Base-by-base conservation (phyloP, 2,329 filamentous ascomycete genomes). In the Cladosporium sp. region DNA sequence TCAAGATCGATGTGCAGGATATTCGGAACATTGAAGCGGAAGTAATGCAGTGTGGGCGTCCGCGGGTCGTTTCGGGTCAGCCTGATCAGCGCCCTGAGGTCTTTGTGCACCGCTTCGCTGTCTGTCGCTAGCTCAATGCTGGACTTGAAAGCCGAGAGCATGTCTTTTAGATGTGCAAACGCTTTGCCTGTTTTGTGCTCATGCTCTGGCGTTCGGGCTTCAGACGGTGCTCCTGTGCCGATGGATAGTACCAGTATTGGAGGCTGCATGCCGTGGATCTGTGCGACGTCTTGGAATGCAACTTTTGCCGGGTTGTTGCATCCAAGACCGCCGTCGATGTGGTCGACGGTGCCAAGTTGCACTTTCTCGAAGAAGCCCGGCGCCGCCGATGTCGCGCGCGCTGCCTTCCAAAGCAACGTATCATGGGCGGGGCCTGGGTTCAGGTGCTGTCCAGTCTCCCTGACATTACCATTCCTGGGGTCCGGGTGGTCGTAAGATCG, bases 351-450 rank as follows among this genome's bases (percentile, higher is more conserved):
- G 2, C 24, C 42, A 13, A 55, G 48, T n/a, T 44, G 17, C 1
- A 58, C 32, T 9, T 45, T 43, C 12, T 39, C 24, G 30, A 58
- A 58, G 42, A 51, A 60, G 1, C 36, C 45, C 2, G 56, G 56
- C 3, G 58, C 58, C 4, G 58, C 55, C 19, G 52, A 54, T 0
- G 58, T 60, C 13, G 58, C 56, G n/a, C 54, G 51, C 4, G 53
- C 56, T 1, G 50, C 54, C 13, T 50, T 18, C 53, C 52, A 60
- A 17, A 60, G 48, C 2, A 53, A 49, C 3, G 30, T 41, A 4
- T 44, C 34, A 7, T 47, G 43, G 9, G 57, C 56, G 6, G 48
- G 52, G 7, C 43, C 50, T 11, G 54, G 57, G 3, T 56, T 55
- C 3, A 37, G 11, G 17, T 53, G 50, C 3, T 11, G 6, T 3